Percentiles rank a stretch among this genome's conserved stretches.
These are phyloP conservation scores for Ophiosphaerella narmari DNA, from an alignment of 2,329 filamentous ascomycete species.

Conservation along the genomic window DNA sequence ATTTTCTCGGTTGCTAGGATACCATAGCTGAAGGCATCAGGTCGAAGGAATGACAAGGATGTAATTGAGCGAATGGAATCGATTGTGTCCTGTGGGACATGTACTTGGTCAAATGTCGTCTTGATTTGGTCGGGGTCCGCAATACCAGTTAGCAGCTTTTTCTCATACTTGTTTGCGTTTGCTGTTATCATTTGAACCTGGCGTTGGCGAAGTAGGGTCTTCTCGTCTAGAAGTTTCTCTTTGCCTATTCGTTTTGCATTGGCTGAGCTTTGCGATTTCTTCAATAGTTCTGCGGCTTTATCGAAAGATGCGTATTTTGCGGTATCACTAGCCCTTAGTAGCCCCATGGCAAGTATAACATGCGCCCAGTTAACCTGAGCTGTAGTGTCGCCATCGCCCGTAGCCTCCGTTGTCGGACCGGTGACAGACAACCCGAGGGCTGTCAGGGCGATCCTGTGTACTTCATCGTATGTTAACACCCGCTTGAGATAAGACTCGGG, in stretches of 20 bases:
- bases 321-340: constrained; percentile 53
- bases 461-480: constrained; percentile 63
- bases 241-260: constrained; percentile 12
- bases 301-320: constrained; percentile 50
- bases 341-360: constrained; percentile 48
- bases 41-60: constrained; percentile 80
- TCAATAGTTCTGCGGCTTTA: constrained; percentile 6
- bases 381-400: constrained; percentile 2
- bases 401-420: constrained; percentile 12
- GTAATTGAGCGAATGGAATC: constrained; percentile 89
- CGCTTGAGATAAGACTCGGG: constrained; percentile 45
- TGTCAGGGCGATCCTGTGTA: constrained; percentile 63
- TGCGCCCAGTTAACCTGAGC: constrained; percentile 46
- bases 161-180: constrained; percentile 73
- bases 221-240: constrained; percentile 13
- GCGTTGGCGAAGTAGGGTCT: constrained; percentile 52
- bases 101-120: constrained; percentile 86
- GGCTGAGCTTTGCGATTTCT: constrained; percentile 7
- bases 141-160: constrained; percentile 78
- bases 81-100: constrained; percentile 79
- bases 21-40: constrained; percentile 95
- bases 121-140: constrained; percentile 80
- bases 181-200: constrained; percentile 51
- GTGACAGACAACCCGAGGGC: constrained; percentile 53
- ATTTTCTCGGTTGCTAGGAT: constrained; percentile 90